phyloP scores from a whole-genome alignment of 2,329 filamentous ascomycete species.

The Fusarium irregulare region DNA sequence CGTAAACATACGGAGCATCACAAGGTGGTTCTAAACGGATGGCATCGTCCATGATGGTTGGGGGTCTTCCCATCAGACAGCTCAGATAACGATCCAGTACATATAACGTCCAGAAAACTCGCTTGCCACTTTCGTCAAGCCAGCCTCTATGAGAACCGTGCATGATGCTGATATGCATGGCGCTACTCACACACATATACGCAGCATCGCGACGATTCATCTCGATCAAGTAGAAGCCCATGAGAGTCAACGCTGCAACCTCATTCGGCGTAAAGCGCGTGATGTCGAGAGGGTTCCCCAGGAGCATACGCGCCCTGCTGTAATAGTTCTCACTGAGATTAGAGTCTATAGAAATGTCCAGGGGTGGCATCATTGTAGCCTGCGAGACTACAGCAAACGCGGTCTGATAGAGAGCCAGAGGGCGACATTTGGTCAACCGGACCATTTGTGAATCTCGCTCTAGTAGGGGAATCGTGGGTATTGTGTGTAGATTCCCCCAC shows the following conservation, averaged over 20 bases:
- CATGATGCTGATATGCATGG: slow-evolving; percentile 61
- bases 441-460: slow-evolving; percentile 36
- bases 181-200: slow-evolving; percentile 59
- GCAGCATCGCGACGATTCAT: slow-evolving; percentile 62
- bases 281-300: slow-evolving; percentile 61
- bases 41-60: slow-evolving; percentile 59
- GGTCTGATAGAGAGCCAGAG: slow-evolving; percentile 59
- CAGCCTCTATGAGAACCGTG: slow-evolving; percentile 60
- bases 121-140: slow-evolving; percentile 57
- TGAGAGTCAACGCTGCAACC: slow-evolving; percentile 58
- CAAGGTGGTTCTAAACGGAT: slow-evolving; percentile 57
- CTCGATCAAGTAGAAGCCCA: slow-evolving; percentile 62
- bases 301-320: slow-evolving; percentile 55
- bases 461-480: slow-evolving; percentile 45
- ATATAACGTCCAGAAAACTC: slow-evolving; percentile 65
- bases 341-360: slow-evolving; percentile 41
- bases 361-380: slow-evolving; percentile 39
- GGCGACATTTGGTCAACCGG: slow-evolving; percentile 48
- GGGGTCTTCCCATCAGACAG: slow-evolving; percentile 62
- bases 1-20: slow-evolving; percentile 54
- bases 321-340: slow-evolving; percentile 58
- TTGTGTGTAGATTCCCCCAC: slow-evolving; percentile 56
- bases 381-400: slow-evolving; percentile 57
- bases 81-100: slow-evolving; percentile 62
- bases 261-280: slow-evolving; percentile 56